Conservation (phyloP, 345 rosid species). For the Kernera saxatilis region DNA sequence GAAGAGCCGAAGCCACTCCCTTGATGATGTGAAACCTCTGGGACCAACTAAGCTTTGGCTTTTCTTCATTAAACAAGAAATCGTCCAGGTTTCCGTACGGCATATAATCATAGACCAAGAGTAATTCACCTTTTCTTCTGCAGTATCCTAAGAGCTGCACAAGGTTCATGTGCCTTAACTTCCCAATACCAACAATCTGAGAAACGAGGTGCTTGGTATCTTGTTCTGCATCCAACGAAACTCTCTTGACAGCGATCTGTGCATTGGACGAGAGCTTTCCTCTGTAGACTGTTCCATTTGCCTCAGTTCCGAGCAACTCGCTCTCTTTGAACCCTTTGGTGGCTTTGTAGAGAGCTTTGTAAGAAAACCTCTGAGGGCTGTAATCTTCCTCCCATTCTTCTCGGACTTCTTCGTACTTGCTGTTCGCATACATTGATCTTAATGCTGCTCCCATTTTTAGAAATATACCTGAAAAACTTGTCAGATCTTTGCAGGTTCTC, state of each 20-base stretch:
- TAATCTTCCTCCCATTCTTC: conserved; percentile 71
- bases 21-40: conserved; percentile 72
- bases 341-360: conserved; percentile 50
- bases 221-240: conserved; percentile 41
- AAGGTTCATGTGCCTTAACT: conserved; percentile 46
- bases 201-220: conserved; percentile 48
- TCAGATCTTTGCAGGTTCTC: background rate
- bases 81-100: conserved; percentile 55
- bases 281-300: conserved; percentile 55
- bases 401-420: conserved; percentile 48
- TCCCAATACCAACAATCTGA: conserved; percentile 45
- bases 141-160: conserved; percentile 55
- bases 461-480: too few species aligned
- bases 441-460: conserved; percentile 33
- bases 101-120: conserved; percentile 55
- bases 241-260: conserved; percentile 54
- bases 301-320: conserved; percentile 50
- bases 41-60: conserved; percentile 54
- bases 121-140: conserved; percentile 47
- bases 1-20: conserved; percentile 74
- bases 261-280: conserved; percentile 43
- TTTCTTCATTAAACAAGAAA: conserved; percentile 33
- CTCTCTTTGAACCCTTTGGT: conserved; percentile 57
- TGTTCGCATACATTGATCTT: conserved; percentile 31
- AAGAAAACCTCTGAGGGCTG: conserved; percentile 55